Evolutionary conservation across 192 early-diverging fungal species (phyloP), one percentile per base, ranked within the genome.

Genomic region (Gaertneriomyces sp.): DNA sequence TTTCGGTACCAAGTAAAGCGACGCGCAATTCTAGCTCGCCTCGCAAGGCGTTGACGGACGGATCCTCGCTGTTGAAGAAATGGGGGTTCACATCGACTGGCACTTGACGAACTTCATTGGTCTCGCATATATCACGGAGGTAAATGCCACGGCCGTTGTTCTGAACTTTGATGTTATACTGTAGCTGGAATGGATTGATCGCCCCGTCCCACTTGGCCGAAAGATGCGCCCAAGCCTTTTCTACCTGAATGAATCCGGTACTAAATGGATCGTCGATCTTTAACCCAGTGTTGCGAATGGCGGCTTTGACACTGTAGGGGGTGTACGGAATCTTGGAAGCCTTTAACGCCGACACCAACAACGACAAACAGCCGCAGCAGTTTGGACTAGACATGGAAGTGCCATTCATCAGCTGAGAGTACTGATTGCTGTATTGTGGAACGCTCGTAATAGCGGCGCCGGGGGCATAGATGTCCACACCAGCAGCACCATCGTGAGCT

Each of bases 321-420:
- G 85, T 95, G 60, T 88, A 90, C 20, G 69, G 64, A 42, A 83
- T 78, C 1, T 76, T 75, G 45, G 78, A 73, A 10, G 81, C 86
- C 77, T 93, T 96, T 69, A 95, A 76, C 0, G 85, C 96, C 4
- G 95, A 95, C 17, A 96, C 74, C 60, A 98, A 63, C 38, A 95
- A 76, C 6, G 90, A 79, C 57, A 93, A 69, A 69, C 92, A 90
- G n/a, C 94, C 92, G 74, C 91, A 90, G 52, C 85, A 85, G 69
- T 94, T 95, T 50, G 96, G 96, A 53, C 86, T 84, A 53, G 88
- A 87, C 96, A 99, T 99, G 59, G 87, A 89, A 16, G 96, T 98
- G 53, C 95, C 96, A 74, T 96, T 98, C 84, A 89, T 90, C 50
- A 91, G 80, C 61, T 87, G 83, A 55, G 85, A 73, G 38, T 83